A percentile compares a stretch with the other conserved stretches of the same genome.
These are phyloP conservation scores for Metschnikowia peoriensis DNA, from an alignment of 805 yeast species.

Conservation along the genomic window DNA sequence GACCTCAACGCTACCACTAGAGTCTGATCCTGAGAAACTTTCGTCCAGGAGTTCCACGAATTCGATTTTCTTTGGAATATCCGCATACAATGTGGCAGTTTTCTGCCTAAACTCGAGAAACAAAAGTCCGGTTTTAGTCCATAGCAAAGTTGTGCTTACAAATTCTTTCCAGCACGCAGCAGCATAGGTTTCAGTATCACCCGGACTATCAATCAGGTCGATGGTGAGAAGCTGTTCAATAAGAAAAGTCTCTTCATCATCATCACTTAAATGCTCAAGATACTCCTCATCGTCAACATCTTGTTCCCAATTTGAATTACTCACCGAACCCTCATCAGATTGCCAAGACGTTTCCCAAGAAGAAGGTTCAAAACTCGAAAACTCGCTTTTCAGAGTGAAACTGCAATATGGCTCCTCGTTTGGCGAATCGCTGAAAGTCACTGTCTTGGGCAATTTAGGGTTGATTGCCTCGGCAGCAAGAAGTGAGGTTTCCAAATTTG, in stretches of 20 bases:
- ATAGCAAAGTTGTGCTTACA: not conserved
- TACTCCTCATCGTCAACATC: not conserved
- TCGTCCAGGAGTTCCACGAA: not conserved
- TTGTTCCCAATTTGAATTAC: not conserved
- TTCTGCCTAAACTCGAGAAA: slow-evolving; percentile 1
- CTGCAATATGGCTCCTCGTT: not conserved
- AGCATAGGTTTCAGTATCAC: not conserved
- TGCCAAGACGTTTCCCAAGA: too few relatives aligned
- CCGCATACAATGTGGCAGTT: too few relatives aligned
- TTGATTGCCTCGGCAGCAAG: too few relatives aligned
- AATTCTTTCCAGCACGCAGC: not conserved
- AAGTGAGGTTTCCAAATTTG: too few relatives aligned
- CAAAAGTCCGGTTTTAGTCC: slow-evolving; percentile 1
- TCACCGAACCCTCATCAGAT: not conserved
- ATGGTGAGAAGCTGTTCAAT: not conserved
- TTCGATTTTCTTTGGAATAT: not conserved
- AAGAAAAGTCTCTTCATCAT: not conserved
- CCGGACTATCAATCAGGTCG: not conserved
- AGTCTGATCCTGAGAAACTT: not conserved
- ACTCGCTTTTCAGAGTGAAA: not conserved
- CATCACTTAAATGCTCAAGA: not conserved
- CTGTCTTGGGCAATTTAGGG: not conserved
- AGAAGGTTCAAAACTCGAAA: not conserved
- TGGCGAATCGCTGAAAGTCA: not conserved
- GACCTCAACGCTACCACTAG: not conserved